Evolutionary conservation across 2,329 filamentous ascomycete genomes (phyloP), one percentile per base, ranked within the genome.

Genomic region (Aspergillus sp.): DNA sequence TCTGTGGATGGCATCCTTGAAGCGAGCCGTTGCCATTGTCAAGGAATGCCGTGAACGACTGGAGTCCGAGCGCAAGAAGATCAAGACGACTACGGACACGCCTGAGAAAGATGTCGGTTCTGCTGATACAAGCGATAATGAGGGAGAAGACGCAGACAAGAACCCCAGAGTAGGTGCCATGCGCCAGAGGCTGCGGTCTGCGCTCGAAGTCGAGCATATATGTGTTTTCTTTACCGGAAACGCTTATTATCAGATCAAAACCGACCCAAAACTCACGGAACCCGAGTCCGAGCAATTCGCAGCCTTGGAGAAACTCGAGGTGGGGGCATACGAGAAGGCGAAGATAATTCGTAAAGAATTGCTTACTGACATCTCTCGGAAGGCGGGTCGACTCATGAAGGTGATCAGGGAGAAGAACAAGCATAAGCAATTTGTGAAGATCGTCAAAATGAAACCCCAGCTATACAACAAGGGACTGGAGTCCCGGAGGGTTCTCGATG

Each of bases 211-310:
- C 41, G 82, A 93, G 55, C 93, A 96, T 67, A 85, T 87, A 58
- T 90, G 87, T 26, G 79, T 84, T 1, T 96, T 96, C 73, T 96
- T 95, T 65, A 86, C 86, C 22, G 90, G 87, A 13, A 96, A 91
- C 60, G 87, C 86, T 0, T 86, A 86, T 60, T 96, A 85, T 65
- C 90, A 96, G 64, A 88, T 95, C 55, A 94, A 92, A 65, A 82
- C 83, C 0, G 83, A 92, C 51, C 69, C 81, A 42, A 77, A 82
- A 1, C 73, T 86, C 60, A 90, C 86, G 0, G 66, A 75, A 19
- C 83, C 86, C 1, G 83, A 84, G 4, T 89, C 88, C 0, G 83
- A 85, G 1, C 81, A 86, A 14, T 91, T 86, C 62, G 73, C 79
- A 47, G 71, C 73, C 0, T 73, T 93, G 2, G 89, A 95, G 61